Base-by-base conservation (phyloP, 805 yeast species). In the Torulaspora indica region DNA sequence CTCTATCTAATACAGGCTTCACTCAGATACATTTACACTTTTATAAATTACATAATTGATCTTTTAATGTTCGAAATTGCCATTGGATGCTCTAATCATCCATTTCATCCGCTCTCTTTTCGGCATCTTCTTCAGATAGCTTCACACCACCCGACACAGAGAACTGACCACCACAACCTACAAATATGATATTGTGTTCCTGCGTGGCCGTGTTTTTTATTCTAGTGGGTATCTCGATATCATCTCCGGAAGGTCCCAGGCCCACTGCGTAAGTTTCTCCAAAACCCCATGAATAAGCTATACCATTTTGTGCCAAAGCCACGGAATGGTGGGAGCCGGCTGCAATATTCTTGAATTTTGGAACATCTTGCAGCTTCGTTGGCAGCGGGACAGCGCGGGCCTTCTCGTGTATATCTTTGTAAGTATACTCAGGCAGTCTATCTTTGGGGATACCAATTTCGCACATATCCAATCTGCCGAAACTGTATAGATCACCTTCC, bases 111-210 rank as follows among this genome's bases (percentile, higher is more conserved):
- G 70, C 74, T 56, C 76, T 67, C 43, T 69, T 63, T 39, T 69
- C 75, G 10, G 66, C 58, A 27, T 65, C 74, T 43, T 66, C 69
- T 8, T 68, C 73, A 14, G 64, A 56, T 40, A 70, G 47, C 44
- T 66, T 69, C 1, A 75, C 66, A 43, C 98, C 97, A 32, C 89
- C 97, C 61, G 91, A 77, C 7, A 89, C 83, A 42, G 95, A 84
- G 60, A 87, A 93, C 68, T 93, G 98, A 17, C 98, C 99, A 49
- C 99, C 99, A 37, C 93, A 93, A n/a, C 95, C 90, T 50, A 85
- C 76, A 35, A 79, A 52, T 35, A 71, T 61, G 54, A 93, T 87
- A 51, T 82, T 77, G 44, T 85, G 82, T 43, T 77, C 78, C 56
- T 80, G 84, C 0, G 97, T 89, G 2, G 99, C 99, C 3, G 98